phyloP scores from a whole-genome alignment of 2,329 filamentous ascomycete species.

The Fusarium floridanum region DNA sequence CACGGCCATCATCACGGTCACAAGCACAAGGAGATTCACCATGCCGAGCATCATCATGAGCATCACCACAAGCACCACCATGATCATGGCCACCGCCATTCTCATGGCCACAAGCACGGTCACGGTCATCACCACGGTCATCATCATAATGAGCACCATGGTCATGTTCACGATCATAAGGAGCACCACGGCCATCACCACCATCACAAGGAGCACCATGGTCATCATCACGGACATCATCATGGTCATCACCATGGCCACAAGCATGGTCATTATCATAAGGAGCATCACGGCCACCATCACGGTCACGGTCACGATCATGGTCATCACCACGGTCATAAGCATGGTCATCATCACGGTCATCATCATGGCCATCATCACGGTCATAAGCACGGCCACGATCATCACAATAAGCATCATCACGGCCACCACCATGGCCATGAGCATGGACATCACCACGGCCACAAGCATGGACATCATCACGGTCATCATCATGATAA shows the following conservation, averaged over 20 bases:
- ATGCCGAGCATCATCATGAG: constrained; percentile 15
- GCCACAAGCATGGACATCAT: constrained; percentile 3
- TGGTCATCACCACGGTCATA: neutral
- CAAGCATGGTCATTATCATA: neutral
- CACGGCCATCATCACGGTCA: constrained; percentile 5
- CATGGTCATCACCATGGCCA: neutral
- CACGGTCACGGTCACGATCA: constrained; percentile 5
- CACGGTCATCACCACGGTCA: constrained; percentile 14
- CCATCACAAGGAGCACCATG: neutral
- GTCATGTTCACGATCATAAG: neutral
- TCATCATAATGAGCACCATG: constrained; percentile 10
- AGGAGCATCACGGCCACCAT: neutral
- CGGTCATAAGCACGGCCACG: neutral
- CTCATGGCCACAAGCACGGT: constrained; percentile 9
- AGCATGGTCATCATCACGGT: neutral
- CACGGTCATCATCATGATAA: constrained; percentile 3
- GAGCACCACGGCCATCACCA: neutral
- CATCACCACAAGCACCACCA: constrained; percentile 24
- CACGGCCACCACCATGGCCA: constrained; percentile 3
- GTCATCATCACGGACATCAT: constrained; percentile 1
- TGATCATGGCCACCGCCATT: constrained; percentile 10
- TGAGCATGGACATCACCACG: constrained; percentile 11
- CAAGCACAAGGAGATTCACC: constrained; percentile 2
- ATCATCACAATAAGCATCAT: neutral
- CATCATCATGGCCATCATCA: neutral